phyloP scores from a whole-genome alignment of 805 yeast species.

The Candida ascalaphidarum region DNA sequence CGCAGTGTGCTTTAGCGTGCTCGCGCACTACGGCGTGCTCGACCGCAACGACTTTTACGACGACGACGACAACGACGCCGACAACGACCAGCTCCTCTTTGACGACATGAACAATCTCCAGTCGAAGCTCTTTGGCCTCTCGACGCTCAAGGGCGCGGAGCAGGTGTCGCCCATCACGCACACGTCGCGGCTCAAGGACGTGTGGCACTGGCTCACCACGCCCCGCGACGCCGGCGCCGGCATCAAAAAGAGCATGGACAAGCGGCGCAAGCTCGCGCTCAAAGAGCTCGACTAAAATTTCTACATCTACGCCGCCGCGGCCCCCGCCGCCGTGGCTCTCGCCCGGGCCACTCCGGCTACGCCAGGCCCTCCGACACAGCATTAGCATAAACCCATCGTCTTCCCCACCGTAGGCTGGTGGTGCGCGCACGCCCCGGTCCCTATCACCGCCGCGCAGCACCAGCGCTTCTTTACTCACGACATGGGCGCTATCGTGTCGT shows the following conservation, averaged over 20 bases:
- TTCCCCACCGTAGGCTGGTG: too few relatives aligned
- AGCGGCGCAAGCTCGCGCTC: slow-evolving; percentile 32
- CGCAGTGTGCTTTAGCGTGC: slow-evolving; percentile 10
- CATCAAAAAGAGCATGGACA: slow-evolving; percentile 25
- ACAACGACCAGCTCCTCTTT: slow-evolving; percentile 11
- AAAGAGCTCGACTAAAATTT: slow-evolving; percentile 32
- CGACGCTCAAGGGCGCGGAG: slow-evolving; percentile 32
- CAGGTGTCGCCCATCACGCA: slow-evolving; percentile 21
- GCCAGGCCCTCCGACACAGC: too few relatives aligned
- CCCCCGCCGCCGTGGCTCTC: too few relatives aligned
- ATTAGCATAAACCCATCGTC: too few relatives aligned
- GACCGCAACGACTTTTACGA: slow-evolving; percentile 14
- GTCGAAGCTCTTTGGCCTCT: slow-evolving; percentile 28
- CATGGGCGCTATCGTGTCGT: slow-evolving; percentile 10
- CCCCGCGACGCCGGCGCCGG: slow-evolving; percentile 3
- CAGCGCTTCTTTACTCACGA: not conserved
- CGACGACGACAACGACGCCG: slow-evolving; percentile 12
- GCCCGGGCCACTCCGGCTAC: too few relatives aligned
- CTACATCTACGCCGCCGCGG: too few relatives aligned
- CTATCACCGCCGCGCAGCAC: too few relatives aligned
- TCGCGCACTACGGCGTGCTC: slow-evolving; percentile 12
- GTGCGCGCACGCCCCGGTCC: too few relatives aligned
- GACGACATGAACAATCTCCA: slow-evolving; percentile 26
- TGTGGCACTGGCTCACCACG: slow-evolving; percentile 17
- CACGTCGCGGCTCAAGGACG: slow-evolving; percentile 10